These are phyloP conservation scores for Ogataea hybrid DNA, from an alignment of 1,139 yeast genomes.

Conservation along the genomic window DNA sequence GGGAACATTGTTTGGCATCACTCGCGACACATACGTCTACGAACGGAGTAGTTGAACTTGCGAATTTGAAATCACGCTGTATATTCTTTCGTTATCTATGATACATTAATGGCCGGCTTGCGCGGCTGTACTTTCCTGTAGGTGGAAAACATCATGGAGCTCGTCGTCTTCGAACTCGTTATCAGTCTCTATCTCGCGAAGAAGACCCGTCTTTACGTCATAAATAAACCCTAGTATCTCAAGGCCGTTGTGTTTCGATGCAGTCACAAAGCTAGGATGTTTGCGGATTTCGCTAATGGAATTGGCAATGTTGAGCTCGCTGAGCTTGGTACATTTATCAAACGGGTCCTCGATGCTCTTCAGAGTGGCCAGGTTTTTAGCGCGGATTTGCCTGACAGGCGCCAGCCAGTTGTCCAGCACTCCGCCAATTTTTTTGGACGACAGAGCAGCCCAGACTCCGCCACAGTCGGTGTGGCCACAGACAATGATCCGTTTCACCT, in stretches of 20 bases:
- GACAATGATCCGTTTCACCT: slow-evolving; percentile 78
- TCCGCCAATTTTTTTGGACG: slow-evolving; percentile 68
- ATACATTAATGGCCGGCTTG: slow-evolving; percentile 10
- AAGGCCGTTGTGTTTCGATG: slow-evolving; percentile 67
- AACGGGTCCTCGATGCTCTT: slow-evolving; percentile 52
- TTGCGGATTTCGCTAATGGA: slow-evolving; percentile 58
- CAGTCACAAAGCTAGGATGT: slow-evolving; percentile 74
- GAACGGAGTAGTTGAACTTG: background rate
- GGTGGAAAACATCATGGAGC: slow-evolving; percentile 40
- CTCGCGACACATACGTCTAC: slow-evolving; percentile 11
- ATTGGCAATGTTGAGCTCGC: slow-evolving; percentile 74
- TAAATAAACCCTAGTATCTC: slow-evolving; percentile 89
- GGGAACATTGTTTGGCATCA: slow-evolving; percentile 11
- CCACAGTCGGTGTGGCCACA: slow-evolving; percentile 99
- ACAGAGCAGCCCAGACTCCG: slow-evolving; percentile 85
- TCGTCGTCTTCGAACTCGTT: slow-evolving; percentile 46
- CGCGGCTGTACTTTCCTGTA: slow-evolving; percentile 32
- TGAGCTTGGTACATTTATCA: slow-evolving; percentile 60
- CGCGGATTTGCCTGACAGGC: slow-evolving; percentile 69
- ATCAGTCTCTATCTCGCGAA: slow-evolving; percentile 54
- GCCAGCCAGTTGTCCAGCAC: slow-evolving; percentile 77
- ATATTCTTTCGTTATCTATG: slow-evolving; percentile 5
- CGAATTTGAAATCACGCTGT: background rate
- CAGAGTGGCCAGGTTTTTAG: slow-evolving; percentile 46
- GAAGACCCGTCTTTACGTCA: slow-evolving; percentile 76